These are phyloP conservation scores for Beauveria sp. DNA, from an alignment of 2,329 filamentous ascomycete genomes.

Conservation along the genomic window DNA sequence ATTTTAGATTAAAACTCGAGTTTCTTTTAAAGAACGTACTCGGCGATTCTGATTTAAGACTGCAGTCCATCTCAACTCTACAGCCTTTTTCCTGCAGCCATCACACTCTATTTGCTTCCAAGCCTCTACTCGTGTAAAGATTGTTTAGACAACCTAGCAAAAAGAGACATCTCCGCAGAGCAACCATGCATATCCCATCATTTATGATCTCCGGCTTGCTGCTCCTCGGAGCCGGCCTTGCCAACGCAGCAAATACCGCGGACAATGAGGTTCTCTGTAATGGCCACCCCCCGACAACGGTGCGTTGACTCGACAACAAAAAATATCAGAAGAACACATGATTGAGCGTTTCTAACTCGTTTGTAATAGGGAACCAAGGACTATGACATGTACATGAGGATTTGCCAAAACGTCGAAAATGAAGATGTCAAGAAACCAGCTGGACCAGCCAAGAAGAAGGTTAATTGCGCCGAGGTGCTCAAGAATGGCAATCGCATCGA, in stretches of 20 bases:
- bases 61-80: not conserved
- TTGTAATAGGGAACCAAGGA: not conserved
- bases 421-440: not conserved
- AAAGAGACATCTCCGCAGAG: not conserved
- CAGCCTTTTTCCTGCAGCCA: not conserved
- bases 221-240: not conserved
- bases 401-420: not conserved
- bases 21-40: too few species aligned
- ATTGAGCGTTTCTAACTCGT: not conserved
- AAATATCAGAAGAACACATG: not conserved
- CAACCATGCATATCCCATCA: not conserved
- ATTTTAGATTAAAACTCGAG: too few species aligned
- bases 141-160: not conserved
- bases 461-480: not conserved
- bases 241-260: not conserved
- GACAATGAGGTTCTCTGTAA: not conserved
- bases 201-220: not conserved
- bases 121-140: not conserved
- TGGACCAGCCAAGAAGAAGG: not conserved
- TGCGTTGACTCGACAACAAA: not conserved
- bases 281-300: not conserved
- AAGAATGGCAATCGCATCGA: not conserved
- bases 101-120: not conserved
- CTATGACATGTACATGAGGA: not conserved
- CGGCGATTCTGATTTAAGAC: too few species aligned